These are phyloP conservation scores for Hirschfeldia incana DNA, from an alignment of 345 rosid species.

Conservation along the genomic window DNA sequence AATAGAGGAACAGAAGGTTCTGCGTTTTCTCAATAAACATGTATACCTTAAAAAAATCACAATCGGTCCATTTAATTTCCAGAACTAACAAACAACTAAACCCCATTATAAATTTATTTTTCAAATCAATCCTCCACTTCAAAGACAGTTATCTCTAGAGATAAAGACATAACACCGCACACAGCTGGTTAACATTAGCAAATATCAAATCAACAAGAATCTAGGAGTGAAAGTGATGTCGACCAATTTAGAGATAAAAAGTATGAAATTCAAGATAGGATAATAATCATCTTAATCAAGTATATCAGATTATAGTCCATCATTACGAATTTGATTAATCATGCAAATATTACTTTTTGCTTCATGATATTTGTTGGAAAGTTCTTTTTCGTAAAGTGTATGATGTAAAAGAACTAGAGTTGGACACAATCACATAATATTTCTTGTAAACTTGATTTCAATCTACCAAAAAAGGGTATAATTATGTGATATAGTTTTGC, in stretches of 20 bases:
- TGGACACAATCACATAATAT: neutral
- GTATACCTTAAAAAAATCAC: neutral
- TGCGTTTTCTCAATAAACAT: neutral
- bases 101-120: neutral
- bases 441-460: neutral
- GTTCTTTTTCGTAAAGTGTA: constrained; percentile 16
- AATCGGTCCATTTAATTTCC: neutral
- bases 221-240: constrained; percentile 8
- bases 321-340: constrained; percentile 14
- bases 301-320: constrained; percentile 1
- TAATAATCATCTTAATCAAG: neutral
- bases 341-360: constrained; percentile 9
- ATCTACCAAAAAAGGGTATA: neutral
- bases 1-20: constrained; percentile 2
- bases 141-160: neutral
- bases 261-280: neutral
- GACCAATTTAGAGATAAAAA: constrained; percentile 1
- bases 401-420: constrained; percentile 3
- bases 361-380: constrained; percentile 4
- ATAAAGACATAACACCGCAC: constrained; percentile 22
- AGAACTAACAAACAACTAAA: constrained; percentile 14
- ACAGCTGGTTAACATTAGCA: constrained; percentile 32
- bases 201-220: constrained; percentile 22
- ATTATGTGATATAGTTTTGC: neutral
- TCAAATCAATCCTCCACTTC: neutral